phyloP scores from a whole-genome alignment of 2,329 filamentous ascomycete species.

The Alternaria burnsii region DNA sequence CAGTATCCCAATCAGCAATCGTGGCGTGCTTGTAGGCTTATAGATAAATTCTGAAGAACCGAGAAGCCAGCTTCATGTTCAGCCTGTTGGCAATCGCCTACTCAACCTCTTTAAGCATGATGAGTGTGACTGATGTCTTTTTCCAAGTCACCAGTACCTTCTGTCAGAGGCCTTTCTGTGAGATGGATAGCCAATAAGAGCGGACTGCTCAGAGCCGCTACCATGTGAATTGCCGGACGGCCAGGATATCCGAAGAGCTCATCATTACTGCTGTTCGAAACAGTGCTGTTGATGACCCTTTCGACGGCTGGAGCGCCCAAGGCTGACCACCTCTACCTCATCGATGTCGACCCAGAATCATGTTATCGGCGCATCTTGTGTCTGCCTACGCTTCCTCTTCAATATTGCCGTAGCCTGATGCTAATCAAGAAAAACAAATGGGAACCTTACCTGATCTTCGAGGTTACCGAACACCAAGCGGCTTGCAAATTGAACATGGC shows the following conservation, averaged over 20 bases:
- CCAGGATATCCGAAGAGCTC: background rate
- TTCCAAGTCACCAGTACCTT: background rate
- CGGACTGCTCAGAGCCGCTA: background rate
- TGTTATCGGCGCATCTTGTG: background rate
- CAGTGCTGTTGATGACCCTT: no score
- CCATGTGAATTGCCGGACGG: background rate
- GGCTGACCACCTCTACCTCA: background rate
- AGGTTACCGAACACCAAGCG: background rate
- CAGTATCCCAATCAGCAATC: background rate
- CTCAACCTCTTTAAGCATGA: background rate
- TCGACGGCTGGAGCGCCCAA: background rate
- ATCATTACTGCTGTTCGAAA: background rate
- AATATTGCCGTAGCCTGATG: background rate
- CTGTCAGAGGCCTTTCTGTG: background rate
- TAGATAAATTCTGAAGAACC: background rate
- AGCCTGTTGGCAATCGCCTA: background rate
- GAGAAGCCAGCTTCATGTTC: background rate
- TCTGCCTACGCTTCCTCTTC: background rate
- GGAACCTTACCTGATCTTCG: background rate
- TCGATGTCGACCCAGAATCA: background rate
- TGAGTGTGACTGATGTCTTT: background rate
- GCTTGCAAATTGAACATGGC: background rate
- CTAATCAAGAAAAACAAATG: background rate
- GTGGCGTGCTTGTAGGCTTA: background rate
- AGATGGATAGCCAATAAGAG: background rate